Evolutionary conservation across 1,139 yeast genomes (phyloP).

Genomic region (Saccharomycopsis crataegensis): DNA sequence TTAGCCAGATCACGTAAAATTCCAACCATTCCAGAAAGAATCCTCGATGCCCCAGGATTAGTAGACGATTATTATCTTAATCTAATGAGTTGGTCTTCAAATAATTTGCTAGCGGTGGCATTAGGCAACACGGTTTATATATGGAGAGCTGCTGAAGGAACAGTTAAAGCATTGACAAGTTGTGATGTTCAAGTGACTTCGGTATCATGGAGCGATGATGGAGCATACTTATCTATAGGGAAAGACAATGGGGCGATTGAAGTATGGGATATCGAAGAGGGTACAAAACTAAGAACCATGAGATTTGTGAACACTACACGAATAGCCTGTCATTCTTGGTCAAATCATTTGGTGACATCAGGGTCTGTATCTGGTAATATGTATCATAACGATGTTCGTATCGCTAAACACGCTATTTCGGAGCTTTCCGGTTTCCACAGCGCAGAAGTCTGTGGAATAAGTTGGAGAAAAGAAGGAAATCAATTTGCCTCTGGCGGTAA

Average conservation of each 20-base stretch:
- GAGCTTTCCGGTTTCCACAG: constrained; percentile 47
- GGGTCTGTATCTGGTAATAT: constrained; percentile 83
- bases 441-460: constrained; percentile 91
- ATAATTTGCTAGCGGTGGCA: constrained; percentile 83
- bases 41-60: constrained; percentile 93
- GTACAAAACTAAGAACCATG: constrained; percentile 70
- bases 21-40: constrained; percentile 90
- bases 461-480: constrained; percentile 77
- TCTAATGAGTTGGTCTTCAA: constrained; percentile 79
- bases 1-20: constrained; percentile 50
- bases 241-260: constrained; percentile 78
- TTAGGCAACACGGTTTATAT: constrained; percentile 77
- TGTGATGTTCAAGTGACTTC: constrained; percentile 60
- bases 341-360: constrained; percentile 66
- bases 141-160: constrained; percentile 87
- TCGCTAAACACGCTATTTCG: constrained; percentile 65
- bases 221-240: constrained; percentile 80
- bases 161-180: constrained; percentile 65
- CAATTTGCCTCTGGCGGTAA: constrained; percentile 93
- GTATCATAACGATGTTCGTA: constrained; percentile 88
- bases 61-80: constrained; percentile 90
- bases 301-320: constrained; percentile 57
- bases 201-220: constrained; percentile 87
- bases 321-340: constrained; percentile 84
- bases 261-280: constrained; percentile 89